Conservation (phyloP, 2,329 filamentous ascomycete species). For the Phialophora chinensis region DNA sequence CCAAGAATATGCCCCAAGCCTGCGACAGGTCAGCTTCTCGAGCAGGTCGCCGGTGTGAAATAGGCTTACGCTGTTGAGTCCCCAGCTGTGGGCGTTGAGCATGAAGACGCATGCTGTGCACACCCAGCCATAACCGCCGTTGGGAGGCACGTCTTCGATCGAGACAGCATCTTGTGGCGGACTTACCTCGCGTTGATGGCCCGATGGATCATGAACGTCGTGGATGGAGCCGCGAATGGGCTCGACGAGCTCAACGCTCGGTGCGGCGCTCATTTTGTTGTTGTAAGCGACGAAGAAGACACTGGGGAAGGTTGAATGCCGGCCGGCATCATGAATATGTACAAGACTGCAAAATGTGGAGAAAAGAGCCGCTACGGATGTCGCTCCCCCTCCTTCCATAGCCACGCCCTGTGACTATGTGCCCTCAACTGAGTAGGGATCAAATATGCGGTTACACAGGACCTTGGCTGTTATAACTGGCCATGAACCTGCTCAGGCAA, state of each 20-base stretch:
- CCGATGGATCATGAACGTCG: neutral
- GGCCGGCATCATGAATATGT: neutral
- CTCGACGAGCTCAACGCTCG: slow-evolving; percentile 10
- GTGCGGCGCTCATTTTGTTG: neutral
- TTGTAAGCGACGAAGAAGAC: neutral
- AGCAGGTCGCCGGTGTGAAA: neutral
- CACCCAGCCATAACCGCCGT: slow-evolving; percentile 47
- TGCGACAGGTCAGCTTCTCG: neutral
- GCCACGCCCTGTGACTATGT: neutral
- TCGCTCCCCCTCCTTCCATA: neutral
- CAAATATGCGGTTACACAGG: neutral
- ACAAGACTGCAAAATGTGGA: neutral
- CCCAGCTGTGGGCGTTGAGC: slow-evolving; percentile 45
- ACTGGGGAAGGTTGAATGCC: neutral
- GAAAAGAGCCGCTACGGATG: neutral
- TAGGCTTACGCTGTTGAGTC: slow-evolving; percentile 38
- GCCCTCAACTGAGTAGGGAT: neutral
- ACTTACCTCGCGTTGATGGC: slow-evolving; percentile 1
- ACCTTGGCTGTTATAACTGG: neutral
- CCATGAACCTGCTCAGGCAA: neutral
- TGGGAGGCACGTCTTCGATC: slow-evolving; percentile 25
- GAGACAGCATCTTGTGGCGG: slow-evolving; percentile 27
- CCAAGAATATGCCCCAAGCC: slow-evolving; percentile 52
- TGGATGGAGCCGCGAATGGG: neutral
- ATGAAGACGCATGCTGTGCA: slow-evolving; percentile 39